Evolutionary conservation across 257 asterid species (phyloP), one percentile per base, ranked within the genome.

Genomic region (Gentiana macrophylla): DNA sequence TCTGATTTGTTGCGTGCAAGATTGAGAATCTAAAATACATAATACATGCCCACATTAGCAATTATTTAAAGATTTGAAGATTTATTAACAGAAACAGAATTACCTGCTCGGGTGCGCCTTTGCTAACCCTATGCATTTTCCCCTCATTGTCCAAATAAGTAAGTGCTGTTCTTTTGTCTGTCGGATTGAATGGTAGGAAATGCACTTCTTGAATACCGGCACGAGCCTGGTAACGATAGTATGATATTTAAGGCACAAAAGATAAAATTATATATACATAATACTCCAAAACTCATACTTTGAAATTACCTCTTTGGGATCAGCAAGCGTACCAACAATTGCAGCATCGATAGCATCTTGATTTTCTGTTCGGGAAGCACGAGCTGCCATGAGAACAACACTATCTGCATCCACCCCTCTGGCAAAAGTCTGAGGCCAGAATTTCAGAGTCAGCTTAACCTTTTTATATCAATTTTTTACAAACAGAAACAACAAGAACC

Each of bases 261-360:
- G 46, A 10, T 5, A 41, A 4, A 24, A 24, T 24, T 24, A 24
- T 24, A 34, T 44, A 60, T 60, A 35, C 51, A 52, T 12, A 49
- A 49, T 12, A 41, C 2, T 41, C 46, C 46, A 3, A 41, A 5
- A 5, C 46, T 41, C 9, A 5, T 41, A 41, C 5, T 41, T 24
- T 41, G 2, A 11, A 13, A 35, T 2, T 72, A 82, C 92, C 84
- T 85, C 95, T 67, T 74, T 85, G 36, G 95, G 92, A 65, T 85
- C 92, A 13, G 83, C 81, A 74, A 86, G 65, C 84, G 80, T 79
- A 57, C 92, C 92, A 11, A 86, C 89, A 45, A 86, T 82, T 59
- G 93, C 89, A 52, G 81, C 81, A 77, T 86, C 95, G 49, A 86
- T 86, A 13, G 95, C 95, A 62, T 86, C 95, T 67, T 86, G 95